phyloP scores from a whole-genome alignment of 768 basidiomycete genomes.

The Panaeolus papilionaceus region DNA sequence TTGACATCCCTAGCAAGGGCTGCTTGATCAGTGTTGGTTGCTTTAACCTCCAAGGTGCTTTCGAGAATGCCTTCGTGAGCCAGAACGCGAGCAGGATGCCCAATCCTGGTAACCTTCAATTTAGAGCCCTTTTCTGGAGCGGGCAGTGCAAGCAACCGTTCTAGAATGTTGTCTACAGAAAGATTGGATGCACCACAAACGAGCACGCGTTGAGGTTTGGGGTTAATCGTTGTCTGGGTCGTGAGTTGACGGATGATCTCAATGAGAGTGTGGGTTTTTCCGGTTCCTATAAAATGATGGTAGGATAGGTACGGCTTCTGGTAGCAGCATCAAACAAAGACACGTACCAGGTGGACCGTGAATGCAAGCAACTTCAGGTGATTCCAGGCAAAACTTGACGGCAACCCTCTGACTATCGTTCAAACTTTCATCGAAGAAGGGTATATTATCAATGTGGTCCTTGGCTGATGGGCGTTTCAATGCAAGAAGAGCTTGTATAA shows the following conservation, averaged over 20 bases:
- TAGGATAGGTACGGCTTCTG: constrained; percentile 7
- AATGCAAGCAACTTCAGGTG: constrained; percentile 87
- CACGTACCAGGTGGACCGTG: constrained; percentile 92
- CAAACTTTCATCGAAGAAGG: constrained; percentile 77
- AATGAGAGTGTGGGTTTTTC: constrained; percentile 95
- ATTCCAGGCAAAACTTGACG: constrained; percentile 80
- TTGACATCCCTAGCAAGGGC: constrained; percentile 90
- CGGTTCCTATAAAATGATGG: constrained; percentile 62
- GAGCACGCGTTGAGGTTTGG: constrained; percentile 67
- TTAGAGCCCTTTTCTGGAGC: constrained; percentile 51
- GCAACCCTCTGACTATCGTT: constrained; percentile 89
- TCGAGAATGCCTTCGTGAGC: constrained; percentile 68
- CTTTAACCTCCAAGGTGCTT: constrained; percentile 75
- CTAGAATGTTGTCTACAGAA: constrained; percentile 94
- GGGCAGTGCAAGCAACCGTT: constrained; percentile 76
- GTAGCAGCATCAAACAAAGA: not conserved
- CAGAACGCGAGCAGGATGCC: constrained; percentile 95
- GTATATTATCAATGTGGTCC: constrained; percentile 45
- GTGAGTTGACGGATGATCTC: constrained; percentile 91
- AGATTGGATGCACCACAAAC: constrained; percentile 95
- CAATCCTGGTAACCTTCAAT: constrained; percentile 83
- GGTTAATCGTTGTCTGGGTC: constrained; percentile 48
- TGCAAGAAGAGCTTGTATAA: constrained; percentile 77
- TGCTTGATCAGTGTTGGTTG: constrained; percentile 79
- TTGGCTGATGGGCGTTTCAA: constrained; percentile 53